Base-by-base conservation (phyloP, 2,329 filamentous ascomycete genomes). In the Trichoderma atroviride region DNA sequence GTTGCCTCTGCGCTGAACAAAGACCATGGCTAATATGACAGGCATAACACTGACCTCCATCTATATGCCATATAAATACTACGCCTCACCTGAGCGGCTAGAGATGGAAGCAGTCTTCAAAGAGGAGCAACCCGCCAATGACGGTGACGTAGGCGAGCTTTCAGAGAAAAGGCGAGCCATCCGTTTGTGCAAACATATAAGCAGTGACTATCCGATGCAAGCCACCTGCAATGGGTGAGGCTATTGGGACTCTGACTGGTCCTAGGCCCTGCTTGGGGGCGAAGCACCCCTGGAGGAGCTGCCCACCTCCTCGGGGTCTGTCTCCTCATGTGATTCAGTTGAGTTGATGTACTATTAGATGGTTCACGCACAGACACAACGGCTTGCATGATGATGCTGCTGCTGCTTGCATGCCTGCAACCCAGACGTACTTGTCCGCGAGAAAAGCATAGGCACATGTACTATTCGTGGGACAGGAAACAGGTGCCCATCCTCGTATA, bases 131-230 rank as follows among this genome's bases (percentile, higher is more conserved):
- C 0, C 10, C 61, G 2, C 37, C 35, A 43, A 13, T 24, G 2
- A 64, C 27, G 16, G 16, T 53, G 50, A 4, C 33, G 24, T 27
- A 3, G 50, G 24, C 29, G 47, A 10, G 50, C 10, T 55, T 40
- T 19, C 27, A 31, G 37, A 35, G n/a, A n/a, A 47, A n/a, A 62
- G 33, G 43, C 29, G 19, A 56, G n/a, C 37, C 19, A 27, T 24
- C 50, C 16, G 22, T 35, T 24, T 14, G 33, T 16, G 35, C 61
- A 64, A 64, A 56, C 61, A 1, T n/a, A 11, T 19, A 53, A 55
- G 50, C 50, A 35, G 33, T n/a, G 61, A 33, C 61, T 56, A 64
- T 64, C 55, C 19, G n/a, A 43, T 35, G 61, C 11, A 43, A 64
- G 61, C 61, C 50, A 56, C 47, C 6, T 64, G 35, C 2, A 33